Conservation (phyloP, 192 early-diverging fungal species). For the Coemansia sp. region DNA sequence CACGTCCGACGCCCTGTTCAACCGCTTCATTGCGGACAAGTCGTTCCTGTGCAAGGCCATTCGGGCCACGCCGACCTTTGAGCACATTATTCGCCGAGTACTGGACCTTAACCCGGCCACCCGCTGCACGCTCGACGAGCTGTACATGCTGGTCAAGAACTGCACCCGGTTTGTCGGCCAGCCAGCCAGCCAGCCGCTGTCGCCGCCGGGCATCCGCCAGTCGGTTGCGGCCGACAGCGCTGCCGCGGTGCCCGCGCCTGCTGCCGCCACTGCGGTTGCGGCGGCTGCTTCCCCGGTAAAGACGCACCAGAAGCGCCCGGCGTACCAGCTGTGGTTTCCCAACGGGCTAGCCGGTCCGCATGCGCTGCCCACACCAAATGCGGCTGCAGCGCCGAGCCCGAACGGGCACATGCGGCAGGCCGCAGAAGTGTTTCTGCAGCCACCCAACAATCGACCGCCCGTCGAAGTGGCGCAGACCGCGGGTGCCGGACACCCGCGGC, state of each 20-base stretch:
- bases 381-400: neutral
- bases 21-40: conserved; percentile 62
- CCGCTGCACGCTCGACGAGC: conserved; percentile 52
- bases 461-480: conserved; percentile 19
- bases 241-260: neutral
- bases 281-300: neutral
- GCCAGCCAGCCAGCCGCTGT: neutral
- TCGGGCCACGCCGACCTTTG: conserved; percentile 64
- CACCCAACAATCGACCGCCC: conserved; percentile 1
- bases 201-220: neutral
- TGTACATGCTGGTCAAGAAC: conserved; percentile 33
- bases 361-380: neutral
- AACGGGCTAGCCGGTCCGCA: conserved; percentile 8
- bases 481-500: neutral
- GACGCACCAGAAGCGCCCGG: neutral
- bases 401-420: conserved; percentile 1
- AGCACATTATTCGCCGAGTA: conserved; percentile 64
- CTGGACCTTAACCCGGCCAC: conserved; percentile 66
- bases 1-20: conserved; percentile 72
- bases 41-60: conserved; percentile 61
- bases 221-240: neutral
- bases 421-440: neutral
- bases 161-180: conserved; percentile 40
- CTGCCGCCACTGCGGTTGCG: neutral
- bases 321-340: conserved; percentile 6